Evolutionary conservation across 345 rosid genomes (phyloP).

Genomic region (Arabidopsis thaliana): TAIR10.1 NC_003074.8:19151501-19152000

Average conservation of each 20-base stretch:
- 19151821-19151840: slow-evolving; percentile 75
- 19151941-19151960: slow-evolving; percentile 26
- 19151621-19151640: slow-evolving; percentile 1
- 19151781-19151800: slow-evolving; percentile 68
- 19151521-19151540: slow-evolving; percentile 50
- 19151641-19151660: slow-evolving; percentile 16
- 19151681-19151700: slow-evolving; percentile 54
- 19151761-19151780: slow-evolving; percentile 46
- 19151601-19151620: slow-evolving; percentile 36
- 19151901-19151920: slow-evolving; percentile 35
- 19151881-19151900: slow-evolving; percentile 28
- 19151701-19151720: slow-evolving; percentile 41
- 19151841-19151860: slow-evolving; percentile 56
- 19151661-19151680: slow-evolving; percentile 58
- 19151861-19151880: slow-evolving; percentile 13
- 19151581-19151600: slow-evolving; percentile 63
- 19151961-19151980: slow-evolving; percentile 13
- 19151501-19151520: slow-evolving; percentile 38
- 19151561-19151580: slow-evolving; percentile 50
- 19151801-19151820: slow-evolving; percentile 74
- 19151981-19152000: slow-evolving; percentile 29
- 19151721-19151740: slow-evolving; percentile 32
- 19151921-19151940: slow-evolving; percentile 17
- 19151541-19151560: slow-evolving; percentile 33
- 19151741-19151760: slow-evolving; percentile 44